These are phyloP conservation scores for Dissophora ornata DNA, from an alignment of 192 early-diverging fungal species.

Conservation along the genomic window DNA sequence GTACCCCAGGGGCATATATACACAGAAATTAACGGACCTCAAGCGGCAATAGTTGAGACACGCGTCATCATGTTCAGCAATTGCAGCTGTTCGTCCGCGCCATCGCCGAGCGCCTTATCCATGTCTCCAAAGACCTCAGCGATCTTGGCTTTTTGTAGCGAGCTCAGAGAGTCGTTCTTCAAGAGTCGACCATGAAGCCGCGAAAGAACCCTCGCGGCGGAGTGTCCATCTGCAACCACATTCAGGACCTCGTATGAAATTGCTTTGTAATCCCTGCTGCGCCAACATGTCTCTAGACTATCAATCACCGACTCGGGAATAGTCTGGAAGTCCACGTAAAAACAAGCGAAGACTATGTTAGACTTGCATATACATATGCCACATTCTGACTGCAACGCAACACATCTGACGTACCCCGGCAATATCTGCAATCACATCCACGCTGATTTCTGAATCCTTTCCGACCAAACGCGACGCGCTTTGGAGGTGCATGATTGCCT, in stretches of 20 bases:
- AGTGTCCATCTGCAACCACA: slow-evolving; percentile 78
- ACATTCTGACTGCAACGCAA: no score
- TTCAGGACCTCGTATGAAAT: slow-evolving; percentile 67
- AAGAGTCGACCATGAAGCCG: slow-evolving; percentile 81
- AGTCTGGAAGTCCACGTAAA: slow-evolving; percentile 54
- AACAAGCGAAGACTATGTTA: background rate
- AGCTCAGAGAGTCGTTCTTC: slow-evolving; percentile 67
- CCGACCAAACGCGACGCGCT: slow-evolving; percentile 76
- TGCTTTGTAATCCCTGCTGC: slow-evolving; percentile 53
- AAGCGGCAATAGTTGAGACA: slow-evolving; percentile 47
- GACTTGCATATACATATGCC: no score
- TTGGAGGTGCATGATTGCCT: slow-evolving; percentile 93
- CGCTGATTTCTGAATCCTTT: slow-evolving; percentile 58
- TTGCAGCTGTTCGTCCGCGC: slow-evolving; percentile 93
- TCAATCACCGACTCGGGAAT: slow-evolving; percentile 76
- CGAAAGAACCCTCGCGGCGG: slow-evolving; percentile 75
- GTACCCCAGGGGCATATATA: no score
- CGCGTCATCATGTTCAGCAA: slow-evolving; percentile 75
- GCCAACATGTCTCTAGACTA: slow-evolving; percentile 67
- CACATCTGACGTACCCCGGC: no score
- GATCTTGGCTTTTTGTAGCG: slow-evolving; percentile 81
- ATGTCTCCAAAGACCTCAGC: slow-evolving; percentile 70
- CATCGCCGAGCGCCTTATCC: slow-evolving; percentile 84
- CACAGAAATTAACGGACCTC: no score
- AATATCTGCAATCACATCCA: slow-evolving; percentile 76